Percentiles rank a stretch among this genome's conserved stretches.
phyloP scores from a whole-genome alignment of 345 rosid genomes.

The Rhizophora mangle region DNA sequence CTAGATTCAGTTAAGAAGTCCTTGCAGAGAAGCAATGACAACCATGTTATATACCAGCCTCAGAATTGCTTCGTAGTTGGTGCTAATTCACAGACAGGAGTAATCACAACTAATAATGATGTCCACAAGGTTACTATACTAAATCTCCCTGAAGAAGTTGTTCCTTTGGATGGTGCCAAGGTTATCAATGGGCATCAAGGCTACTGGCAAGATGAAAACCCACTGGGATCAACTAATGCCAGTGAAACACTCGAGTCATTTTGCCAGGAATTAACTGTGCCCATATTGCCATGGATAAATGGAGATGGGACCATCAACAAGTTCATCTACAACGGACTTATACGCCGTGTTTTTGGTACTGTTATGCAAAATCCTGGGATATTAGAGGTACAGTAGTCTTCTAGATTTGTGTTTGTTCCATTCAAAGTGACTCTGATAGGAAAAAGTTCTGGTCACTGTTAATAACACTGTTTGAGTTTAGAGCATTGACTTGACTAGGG shows the following conservation, averaged over 20 bases:
- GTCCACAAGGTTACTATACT: slow-evolving; percentile 83
- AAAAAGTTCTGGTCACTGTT: neutral
- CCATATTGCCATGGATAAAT: slow-evolving; percentile 87
- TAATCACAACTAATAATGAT: slow-evolving; percentile 27
- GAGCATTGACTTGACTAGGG: too few relatives aligned
- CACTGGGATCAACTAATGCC: slow-evolving; percentile 19
- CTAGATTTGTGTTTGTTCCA: slow-evolving; percentile 2
- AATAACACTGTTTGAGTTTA: neutral
- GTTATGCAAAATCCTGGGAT: slow-evolving; percentile 92
- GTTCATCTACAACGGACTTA: slow-evolving; percentile 62
- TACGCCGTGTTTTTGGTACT: slow-evolving; percentile 75
- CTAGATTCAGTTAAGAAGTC: slow-evolving; percentile 32
- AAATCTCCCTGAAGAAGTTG: slow-evolving; percentile 70
- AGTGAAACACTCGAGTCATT: slow-evolving; percentile 19
- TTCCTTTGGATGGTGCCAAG: slow-evolving; percentile 28
- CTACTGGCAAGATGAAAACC: slow-evolving; percentile 23
- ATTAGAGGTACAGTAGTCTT: slow-evolving; percentile 55
- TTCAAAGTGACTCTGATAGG: neutral
- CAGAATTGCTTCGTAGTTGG: slow-evolving; percentile 25
- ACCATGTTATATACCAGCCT: slow-evolving; percentile 22
- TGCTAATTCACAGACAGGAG: slow-evolving; percentile 27
- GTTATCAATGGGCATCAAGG: slow-evolving; percentile 29
- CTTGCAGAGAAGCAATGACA: slow-evolving; percentile 31
- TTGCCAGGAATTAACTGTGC: slow-evolving; percentile 40
- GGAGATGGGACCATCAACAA: slow-evolving; percentile 80